phyloP scores from a whole-genome alignment of 2,329 filamentous ascomycete genomes.

The Fusarium buxicola region DNA sequence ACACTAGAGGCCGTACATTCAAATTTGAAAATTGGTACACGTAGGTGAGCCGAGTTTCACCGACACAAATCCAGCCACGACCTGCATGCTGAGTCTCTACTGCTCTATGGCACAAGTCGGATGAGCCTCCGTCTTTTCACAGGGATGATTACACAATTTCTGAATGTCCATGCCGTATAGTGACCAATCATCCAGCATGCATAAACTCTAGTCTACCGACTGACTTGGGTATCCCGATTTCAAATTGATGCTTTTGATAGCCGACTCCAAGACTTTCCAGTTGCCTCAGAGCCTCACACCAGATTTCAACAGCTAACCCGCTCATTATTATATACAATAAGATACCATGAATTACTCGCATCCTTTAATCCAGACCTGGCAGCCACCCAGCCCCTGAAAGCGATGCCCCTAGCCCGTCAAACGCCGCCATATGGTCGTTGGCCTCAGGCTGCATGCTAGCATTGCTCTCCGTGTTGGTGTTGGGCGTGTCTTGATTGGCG shows the following conservation, averaged over 20 bases:
- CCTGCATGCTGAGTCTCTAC: too few relatives aligned
- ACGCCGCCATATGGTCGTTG: conserved; percentile 42
- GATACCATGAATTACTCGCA: background rate
- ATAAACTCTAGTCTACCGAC: background rate
- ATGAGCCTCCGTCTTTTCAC: background rate
- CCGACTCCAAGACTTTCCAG: conserved; percentile 12
- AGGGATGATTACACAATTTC: background rate
- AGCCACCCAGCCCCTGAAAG: conserved; percentile 51
- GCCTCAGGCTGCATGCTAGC: conserved; percentile 33
- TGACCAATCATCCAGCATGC: conserved; percentile 5
- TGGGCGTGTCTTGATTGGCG: conserved; percentile 34
- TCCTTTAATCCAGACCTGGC: conserved; percentile 50
- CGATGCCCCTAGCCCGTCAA: conserved; percentile 50
- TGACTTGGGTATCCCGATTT: conserved; percentile 8
- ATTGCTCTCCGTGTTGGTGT: conserved; percentile 30
- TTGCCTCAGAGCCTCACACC: background rate
- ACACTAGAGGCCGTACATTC: too few relatives aligned
- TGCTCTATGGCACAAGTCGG: too few relatives aligned
- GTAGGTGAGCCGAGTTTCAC: background rate
- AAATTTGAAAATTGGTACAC: background rate
- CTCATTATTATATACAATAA: conserved; percentile 8
- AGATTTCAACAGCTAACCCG: background rate
- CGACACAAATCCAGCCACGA: background rate
- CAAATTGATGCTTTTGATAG: conserved; percentile 1
- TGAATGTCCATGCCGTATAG: background rate